Conservation (phyloP, 1,284 basidiomycete species). For the Rhodotorula glutinis region DNA sequence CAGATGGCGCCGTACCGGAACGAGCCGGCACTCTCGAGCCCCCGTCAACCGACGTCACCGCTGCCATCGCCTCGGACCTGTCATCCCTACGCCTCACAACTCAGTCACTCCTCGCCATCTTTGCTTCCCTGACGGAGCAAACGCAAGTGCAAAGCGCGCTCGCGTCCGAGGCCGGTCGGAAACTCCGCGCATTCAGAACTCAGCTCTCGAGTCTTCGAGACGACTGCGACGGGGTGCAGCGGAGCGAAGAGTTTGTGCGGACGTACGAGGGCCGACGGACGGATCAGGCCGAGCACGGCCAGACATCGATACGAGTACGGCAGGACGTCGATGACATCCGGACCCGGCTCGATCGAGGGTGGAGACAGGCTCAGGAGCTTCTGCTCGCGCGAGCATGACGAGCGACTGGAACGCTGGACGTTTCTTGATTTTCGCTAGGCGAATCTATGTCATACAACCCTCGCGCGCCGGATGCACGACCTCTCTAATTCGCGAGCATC, state of each 20-base stretch:
- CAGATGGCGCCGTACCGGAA: not conserved
- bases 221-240: slow-evolving; percentile 10
- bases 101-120: slow-evolving; percentile 21
- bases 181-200: slow-evolving; percentile 24
- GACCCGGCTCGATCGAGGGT: no score
- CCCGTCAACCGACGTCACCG: not conserved
- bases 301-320: slow-evolving; percentile 4
- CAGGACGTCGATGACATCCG: no score
- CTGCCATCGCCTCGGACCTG: slow-evolving; percentile 4
- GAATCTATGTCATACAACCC: no score
- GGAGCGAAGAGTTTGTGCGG: slow-evolving; percentile 15
- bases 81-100: slow-evolving; percentile 21
- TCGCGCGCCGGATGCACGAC: no score
- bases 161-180: slow-evolving; percentile 22
- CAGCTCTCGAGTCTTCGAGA: slow-evolving; percentile 22
- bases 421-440: no score
- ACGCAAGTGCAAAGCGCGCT: slow-evolving; percentile 29
- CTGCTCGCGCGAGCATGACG: no score
- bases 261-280: slow-evolving; percentile 8
- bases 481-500: no score
- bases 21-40: not conserved
- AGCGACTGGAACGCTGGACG: no score
- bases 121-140: slow-evolving; percentile 26
- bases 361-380: no score
- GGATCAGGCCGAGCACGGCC: not conserved